These are phyloP conservation scores for Metschnikowia reukaufii DNA, from an alignment of 805 yeast species.

Conservation along the genomic window DNA sequence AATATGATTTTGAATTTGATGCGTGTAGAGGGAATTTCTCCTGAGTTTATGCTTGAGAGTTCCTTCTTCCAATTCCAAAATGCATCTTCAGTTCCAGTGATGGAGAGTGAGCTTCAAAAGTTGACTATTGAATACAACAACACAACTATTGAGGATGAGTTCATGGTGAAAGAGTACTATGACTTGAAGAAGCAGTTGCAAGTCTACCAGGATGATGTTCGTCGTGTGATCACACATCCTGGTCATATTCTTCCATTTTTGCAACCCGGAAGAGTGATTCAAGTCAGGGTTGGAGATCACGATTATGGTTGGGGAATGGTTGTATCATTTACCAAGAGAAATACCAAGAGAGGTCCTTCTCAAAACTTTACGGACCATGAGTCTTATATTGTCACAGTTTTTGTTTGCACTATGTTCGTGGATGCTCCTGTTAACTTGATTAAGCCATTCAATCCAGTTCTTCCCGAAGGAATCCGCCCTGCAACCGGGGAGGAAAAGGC, in stretches of 20 bases:
- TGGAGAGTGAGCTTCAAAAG: slow-evolving; percentile 66
- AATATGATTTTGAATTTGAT: slow-evolving; percentile 94
- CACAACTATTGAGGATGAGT: slow-evolving; percentile 71
- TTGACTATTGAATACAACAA: slow-evolving; percentile 49
- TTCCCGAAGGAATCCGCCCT: slow-evolving; percentile 89
- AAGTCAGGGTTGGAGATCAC: slow-evolving; percentile 56
- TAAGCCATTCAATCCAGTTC: slow-evolving; percentile 71
- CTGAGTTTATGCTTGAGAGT: slow-evolving; percentile 93
- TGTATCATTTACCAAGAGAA: slow-evolving; percentile 70
- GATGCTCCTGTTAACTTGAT: slow-evolving; percentile 84
- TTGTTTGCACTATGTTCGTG: slow-evolving; percentile 71
- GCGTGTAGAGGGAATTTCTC: slow-evolving; percentile 98
- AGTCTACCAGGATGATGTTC: slow-evolving; percentile 69
- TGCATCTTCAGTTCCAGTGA: slow-evolving; percentile 81
- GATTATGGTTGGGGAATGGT: slow-evolving; percentile 98
- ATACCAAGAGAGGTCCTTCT: slow-evolving; percentile 55
- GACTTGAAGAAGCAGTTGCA: slow-evolving; percentile 74
- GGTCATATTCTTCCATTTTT: slow-evolving; percentile 78
- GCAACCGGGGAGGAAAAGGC: slow-evolving; percentile 69
- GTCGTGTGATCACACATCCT: slow-evolving; percentile 87
- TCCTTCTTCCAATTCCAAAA: slow-evolving; percentile 96
- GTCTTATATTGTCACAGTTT: slow-evolving; percentile 81
- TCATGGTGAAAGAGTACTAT: slow-evolving; percentile 73
- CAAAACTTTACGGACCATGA: slow-evolving; percentile 79
- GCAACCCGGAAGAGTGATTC: slow-evolving; percentile 84